phyloP scores from a whole-genome alignment of 2,329 filamentous ascomycete species.

The Phialemoniopsis sp. region DNA sequence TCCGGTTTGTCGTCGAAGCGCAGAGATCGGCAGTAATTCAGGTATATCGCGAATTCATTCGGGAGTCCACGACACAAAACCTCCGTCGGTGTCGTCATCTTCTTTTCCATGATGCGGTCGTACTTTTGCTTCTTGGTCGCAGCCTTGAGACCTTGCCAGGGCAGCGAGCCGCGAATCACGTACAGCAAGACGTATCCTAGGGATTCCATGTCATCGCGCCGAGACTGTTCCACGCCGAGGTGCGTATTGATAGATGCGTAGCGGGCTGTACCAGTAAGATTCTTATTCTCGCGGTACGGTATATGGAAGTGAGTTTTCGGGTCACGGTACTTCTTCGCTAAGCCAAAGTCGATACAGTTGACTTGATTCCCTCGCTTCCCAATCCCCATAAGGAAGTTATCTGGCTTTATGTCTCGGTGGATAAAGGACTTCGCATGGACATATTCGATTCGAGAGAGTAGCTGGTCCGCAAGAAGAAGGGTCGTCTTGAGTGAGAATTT shows the following conservation, averaged over 20 bases:
- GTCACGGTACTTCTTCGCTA: conserved; percentile 99
- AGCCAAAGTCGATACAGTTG: conserved; percentile 98
- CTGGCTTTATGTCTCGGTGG: conserved; percentile 99
- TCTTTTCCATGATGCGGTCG: conserved; percentile 99
- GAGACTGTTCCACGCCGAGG: conserved; percentile 97
- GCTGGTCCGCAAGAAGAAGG: conserved; percentile 90
- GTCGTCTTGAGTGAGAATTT: conserved; percentile 99
- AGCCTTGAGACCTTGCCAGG: conserved; percentile 98
- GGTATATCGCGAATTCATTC: conserved; percentile 98
- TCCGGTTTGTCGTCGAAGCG: conserved; percentile 99
- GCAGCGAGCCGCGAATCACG: conserved; percentile 97
- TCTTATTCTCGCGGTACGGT: conserved; percentile 99
- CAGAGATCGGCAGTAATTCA: conserved; percentile 98
- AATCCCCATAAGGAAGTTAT: conserved; percentile 99
- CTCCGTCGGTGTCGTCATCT: conserved; percentile 99
- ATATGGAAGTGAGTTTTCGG: conserved; percentile 99
- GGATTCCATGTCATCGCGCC: conserved; percentile 98
- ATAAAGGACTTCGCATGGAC: conserved; percentile 99
- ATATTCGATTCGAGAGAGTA: conserved; percentile 99
- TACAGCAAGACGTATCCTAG: conserved; percentile 99
- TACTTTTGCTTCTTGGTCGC: conserved; percentile 99
- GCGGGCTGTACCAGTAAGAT: conserved; percentile 95
- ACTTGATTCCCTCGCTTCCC: conserved; percentile 99
- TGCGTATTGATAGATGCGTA: conserved; percentile 99
- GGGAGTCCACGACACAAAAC: conserved; percentile 98